Percentiles rank a stretch among this genome's conserved stretches.
phyloP scores from a whole-genome alignment of 225 moss, liverwort and hornwort species.

The Neckera pumila region DNA sequence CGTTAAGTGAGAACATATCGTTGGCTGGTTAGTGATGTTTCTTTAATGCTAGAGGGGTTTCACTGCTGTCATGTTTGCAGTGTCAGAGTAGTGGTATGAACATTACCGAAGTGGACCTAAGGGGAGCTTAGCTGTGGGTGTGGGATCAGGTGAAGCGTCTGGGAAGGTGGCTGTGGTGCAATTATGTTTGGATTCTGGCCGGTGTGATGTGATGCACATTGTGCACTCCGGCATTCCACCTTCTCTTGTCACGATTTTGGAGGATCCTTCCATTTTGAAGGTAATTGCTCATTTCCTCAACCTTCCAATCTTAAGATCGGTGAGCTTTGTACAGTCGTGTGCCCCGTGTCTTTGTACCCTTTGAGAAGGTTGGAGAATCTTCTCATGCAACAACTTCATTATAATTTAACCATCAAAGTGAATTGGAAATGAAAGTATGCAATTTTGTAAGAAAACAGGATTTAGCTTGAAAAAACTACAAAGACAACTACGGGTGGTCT shows the following conservation, averaged over 20 bases:
- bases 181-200: conserved; percentile 49
- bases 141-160: conserved; percentile 35
- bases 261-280: conserved; percentile 55
- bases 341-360: neutral
- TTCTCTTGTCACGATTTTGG: conserved; percentile 36
- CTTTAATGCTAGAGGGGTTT: neutral
- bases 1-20: neutral
- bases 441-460: neutral
- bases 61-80: neutral
- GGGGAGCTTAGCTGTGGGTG: neutral
- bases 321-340: neutral
- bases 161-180: conserved; percentile 67
- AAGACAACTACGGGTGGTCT: neutral
- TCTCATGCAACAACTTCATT: neutral
- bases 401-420: neutral
- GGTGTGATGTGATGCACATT: conserved; percentile 81
- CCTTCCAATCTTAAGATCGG: neutral
- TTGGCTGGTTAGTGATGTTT: neutral
- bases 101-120: neutral
- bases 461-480: neutral
- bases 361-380: neutral
- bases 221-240: conserved; percentile 57
- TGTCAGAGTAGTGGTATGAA: neutral
- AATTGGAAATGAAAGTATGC: neutral
- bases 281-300: conserved; percentile 3